phyloP scores from a whole-genome alignment of 441 rosid genomes.

The Pelargonium citronellum region DNA sequence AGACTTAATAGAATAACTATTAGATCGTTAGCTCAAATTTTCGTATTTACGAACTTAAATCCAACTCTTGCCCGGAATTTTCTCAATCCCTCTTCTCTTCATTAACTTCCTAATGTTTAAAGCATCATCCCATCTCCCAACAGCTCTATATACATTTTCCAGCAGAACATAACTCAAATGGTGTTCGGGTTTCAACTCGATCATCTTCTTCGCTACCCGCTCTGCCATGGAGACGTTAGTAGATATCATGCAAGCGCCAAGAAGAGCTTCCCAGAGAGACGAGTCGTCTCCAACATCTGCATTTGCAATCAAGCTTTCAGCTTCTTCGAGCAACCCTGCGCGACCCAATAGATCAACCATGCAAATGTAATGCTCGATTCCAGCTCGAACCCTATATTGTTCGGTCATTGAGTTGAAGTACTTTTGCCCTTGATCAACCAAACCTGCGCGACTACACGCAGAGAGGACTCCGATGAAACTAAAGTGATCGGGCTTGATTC shows the following conservation, averaged over 20 bases:
- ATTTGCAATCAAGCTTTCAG: constrained; percentile 55
- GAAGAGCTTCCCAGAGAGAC: constrained; percentile 80
- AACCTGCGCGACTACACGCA: constrained; percentile 76
- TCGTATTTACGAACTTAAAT: constrained; percentile 24
- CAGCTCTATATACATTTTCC: constrained; percentile 58
- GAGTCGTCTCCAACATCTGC: constrained; percentile 53
- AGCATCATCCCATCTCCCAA: constrained; percentile 75
- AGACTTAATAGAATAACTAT: too few species aligned
- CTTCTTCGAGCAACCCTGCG: constrained; percentile 76
- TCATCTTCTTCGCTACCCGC: constrained; percentile 63
- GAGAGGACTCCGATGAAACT: constrained; percentile 70
- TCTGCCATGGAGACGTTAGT: constrained; percentile 48
- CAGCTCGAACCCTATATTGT: constrained; percentile 50
- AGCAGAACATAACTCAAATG: constrained; percentile 75
- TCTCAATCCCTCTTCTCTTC: constrained; percentile 52
- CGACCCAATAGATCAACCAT: constrained; percentile 86
- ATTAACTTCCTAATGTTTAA: constrained; percentile 50
- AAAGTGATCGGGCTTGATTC: constrained; percentile 56
- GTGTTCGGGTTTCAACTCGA: constrained; percentile 53
- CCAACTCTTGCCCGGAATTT: constrained; percentile 72
- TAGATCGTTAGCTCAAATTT: too few species aligned
- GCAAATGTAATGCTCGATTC: constrained; percentile 71
- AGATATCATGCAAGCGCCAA: constrained; percentile 63
- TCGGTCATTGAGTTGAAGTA: constrained; percentile 45
- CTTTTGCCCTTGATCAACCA: constrained; percentile 52